Base-by-base conservation (phyloP, 2,329 filamentous ascomycete genomes). In the Fusarium sublunatum region DNA sequence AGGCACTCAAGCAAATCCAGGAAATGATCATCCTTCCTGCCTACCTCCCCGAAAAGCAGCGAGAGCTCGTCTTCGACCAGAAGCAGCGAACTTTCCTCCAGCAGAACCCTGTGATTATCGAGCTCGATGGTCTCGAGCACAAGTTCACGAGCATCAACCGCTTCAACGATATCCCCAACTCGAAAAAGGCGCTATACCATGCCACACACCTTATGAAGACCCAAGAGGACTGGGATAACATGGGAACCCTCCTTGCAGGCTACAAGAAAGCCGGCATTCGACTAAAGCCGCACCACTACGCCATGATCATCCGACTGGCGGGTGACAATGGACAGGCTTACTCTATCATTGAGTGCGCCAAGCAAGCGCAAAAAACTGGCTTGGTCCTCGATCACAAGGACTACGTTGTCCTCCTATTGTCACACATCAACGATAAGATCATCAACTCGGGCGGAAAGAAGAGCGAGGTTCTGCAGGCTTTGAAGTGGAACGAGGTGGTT, bases 11-110 rank as follows among this genome's bases (percentile, higher is more conserved):
- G 36, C 74, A 69, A 22, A 81, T 90, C 70, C 85, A 87, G 63
- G 75, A 81, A 41, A 83, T 83, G 65, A 81, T 88, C 73, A 83
- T 90, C 72, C 75, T 90, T 38, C 87, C 87, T n/a, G 75, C 81
- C 29, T 84, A 87, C 71, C 83, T 91, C 26, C 79, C 82, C 22
- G 54, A 72, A 26, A 74, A 76, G 46, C 83, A 89, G 75, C 82
- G 79, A 67, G 78, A 82, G 65, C 79, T 83, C 57, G 75, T 90
- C 66, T 83, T 81, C 75, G 76, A 78, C 56, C 62, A 71, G 12
- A 80, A 79, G 60, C 77, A 81, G 73, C 76, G 78, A 63, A 75
- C 80, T 62, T 74, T 74, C 56, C 81, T 90, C 36, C 75, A 82
- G 57, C 75, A 78, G 32, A 84, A 88, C 70, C 84, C 86, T 34